phyloP scores from a whole-genome alignment of 768 basidiomycete species.

The Russula sp. region DNA sequence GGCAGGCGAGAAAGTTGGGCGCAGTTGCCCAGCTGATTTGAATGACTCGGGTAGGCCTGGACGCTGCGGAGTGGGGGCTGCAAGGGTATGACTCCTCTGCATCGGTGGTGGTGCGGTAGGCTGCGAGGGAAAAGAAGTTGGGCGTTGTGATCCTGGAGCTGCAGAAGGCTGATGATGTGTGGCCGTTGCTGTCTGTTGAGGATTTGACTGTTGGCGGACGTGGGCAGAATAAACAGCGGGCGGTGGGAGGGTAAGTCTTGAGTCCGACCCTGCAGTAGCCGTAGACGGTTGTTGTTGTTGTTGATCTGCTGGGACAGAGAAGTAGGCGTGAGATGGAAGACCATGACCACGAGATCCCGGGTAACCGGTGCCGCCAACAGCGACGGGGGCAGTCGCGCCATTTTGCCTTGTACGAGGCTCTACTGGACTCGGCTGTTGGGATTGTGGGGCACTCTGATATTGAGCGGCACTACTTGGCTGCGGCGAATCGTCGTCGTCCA shows the following conservation, averaged over 20 bases:
- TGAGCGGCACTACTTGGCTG: constrained; percentile 12
- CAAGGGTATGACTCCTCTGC: constrained; percentile 15
- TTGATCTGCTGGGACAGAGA: constrained; percentile 11
- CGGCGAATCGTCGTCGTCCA: constrained; percentile 29
- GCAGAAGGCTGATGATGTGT: constrained; percentile 1
- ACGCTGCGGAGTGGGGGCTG: constrained; percentile 22
- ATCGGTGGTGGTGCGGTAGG: constrained; percentile 1
- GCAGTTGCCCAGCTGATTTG: constrained; percentile 45
- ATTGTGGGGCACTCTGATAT: constrained; percentile 15
- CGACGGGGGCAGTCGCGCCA: not conserved
- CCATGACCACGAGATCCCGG: constrained; percentile 17
- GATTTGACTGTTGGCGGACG: constrained; percentile 17
- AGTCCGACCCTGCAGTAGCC: not conserved
- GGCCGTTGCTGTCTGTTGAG: constrained; percentile 11
- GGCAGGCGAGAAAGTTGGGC: constrained; percentile 60
- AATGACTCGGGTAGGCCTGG: constrained; percentile 35
- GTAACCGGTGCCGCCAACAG: not conserved
- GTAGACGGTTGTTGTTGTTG: constrained; percentile 2
- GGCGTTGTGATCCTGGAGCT: not conserved
- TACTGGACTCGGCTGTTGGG: constrained; percentile 15
- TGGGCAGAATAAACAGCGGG: constrained; percentile 18
- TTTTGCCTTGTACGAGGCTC: not conserved
- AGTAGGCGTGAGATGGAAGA: constrained; percentile 11
- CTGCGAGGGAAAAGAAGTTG: not conserved
- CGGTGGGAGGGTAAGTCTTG: constrained; percentile 14